These are phyloP conservation scores for Aurantiochytrium sp. DNA, from an alignment of 108 stramenopile species.

Conservation along the genomic window DNA sequence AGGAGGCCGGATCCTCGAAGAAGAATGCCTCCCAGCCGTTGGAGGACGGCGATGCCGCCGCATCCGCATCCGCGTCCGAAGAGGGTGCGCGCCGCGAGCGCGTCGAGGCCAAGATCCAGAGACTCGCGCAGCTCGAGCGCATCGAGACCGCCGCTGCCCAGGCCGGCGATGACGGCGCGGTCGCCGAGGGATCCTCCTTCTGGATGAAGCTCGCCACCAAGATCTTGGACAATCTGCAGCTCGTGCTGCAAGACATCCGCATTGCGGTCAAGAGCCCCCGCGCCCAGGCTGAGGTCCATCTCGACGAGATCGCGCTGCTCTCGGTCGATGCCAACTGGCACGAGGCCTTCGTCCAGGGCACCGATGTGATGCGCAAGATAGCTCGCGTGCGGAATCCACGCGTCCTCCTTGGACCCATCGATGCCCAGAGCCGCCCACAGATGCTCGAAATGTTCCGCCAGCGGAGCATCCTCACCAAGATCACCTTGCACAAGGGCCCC, in stretches of 20 bases:
- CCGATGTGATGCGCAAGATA: not conserved
- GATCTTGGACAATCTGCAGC: constrained; percentile 23
- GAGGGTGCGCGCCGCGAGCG: not conserved
- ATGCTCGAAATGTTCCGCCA: not conserved
- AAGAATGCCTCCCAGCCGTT: not conserved
- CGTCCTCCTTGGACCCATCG: not conserved
- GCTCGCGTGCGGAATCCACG: not conserved
- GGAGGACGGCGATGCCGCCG: not conserved
- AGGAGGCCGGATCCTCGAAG: no score
- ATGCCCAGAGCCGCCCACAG: not conserved
- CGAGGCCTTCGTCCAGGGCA: not conserved
- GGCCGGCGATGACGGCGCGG: not conserved
- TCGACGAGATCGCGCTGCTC: not conserved
- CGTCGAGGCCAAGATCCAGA: not conserved
- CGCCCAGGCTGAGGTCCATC: not conserved
- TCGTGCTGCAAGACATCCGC: constrained; percentile 3
- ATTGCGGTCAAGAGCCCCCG: not conserved
- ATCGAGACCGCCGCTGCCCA: not conserved
- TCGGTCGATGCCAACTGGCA: constrained; percentile 12
- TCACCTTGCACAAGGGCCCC: not conserved
- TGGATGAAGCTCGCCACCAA: not conserved
- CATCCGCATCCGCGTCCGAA: not conserved
- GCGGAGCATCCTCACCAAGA: not conserved
- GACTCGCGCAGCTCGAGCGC: not conserved
- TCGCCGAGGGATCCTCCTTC: not conserved